Base-by-base conservation (phyloP, 2,329 filamentous ascomycete species). In the Diaporthe sp. region DNA sequence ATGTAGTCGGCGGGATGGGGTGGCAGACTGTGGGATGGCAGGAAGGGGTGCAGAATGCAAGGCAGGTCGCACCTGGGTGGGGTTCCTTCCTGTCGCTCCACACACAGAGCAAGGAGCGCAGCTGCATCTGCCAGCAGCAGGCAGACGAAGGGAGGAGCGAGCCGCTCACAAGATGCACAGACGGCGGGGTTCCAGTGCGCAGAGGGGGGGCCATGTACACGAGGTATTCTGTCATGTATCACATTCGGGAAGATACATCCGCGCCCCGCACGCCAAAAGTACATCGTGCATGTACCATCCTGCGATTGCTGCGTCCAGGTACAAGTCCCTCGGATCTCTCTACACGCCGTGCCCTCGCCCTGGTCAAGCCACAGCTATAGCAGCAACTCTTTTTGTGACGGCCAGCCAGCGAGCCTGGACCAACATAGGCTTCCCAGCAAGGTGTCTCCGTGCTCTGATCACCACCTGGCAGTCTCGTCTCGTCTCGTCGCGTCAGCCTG, bases 1-100 rank as follows among this genome's bases (percentile, higher is more conserved):
- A 66, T 68, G 64, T 68, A 68, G 64, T 68, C 47, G 47, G 47
- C 47, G 47, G 47, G 64, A 68, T 40, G 64, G 64, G n/a, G 64
- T 68, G 47, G 47, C 45, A 68, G 64, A 19, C 8, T 68, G 64
- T 68, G 40, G 64, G 47, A 68, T 52, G 45, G 64, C 19, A 67
- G 30, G 60, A 64, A 64, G 60, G 60, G 60, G 42, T 67, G 61
- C 61, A 50, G 61, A 15, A 33, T 66, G 61, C 61, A 67, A 67
- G 42, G 22, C 22, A 50, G 61, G 61, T 64, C 25, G 60, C 40
- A 64, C 60, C 28, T 47, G 40, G 28, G 61, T 67, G 61, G 28
- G 61, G 57, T 40, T 35, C 38, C 45, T 67, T 50, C 61, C 30
- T 52, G 22, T 52, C 9, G 64, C 45, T 52, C 64, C 64, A 52